A percentile compares a stretch with the other conserved stretches of the same genome.
Evolutionary conservation across 768 basidiomycete genomes (phyloP).

Genomic region (Xanthoconium purpureum): DNA sequence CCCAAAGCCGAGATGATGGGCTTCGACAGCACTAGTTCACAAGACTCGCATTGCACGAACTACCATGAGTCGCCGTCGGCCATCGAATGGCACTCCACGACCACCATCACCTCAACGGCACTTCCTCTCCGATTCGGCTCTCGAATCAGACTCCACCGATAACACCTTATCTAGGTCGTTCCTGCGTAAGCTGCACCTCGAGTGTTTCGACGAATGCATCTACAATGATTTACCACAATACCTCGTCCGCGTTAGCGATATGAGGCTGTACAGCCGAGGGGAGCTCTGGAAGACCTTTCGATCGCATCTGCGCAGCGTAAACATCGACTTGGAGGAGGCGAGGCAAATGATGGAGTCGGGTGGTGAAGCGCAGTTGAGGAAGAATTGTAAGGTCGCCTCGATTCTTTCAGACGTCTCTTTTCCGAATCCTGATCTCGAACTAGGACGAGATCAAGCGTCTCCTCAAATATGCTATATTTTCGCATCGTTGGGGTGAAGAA

Average conservation of each 20-base stretch:
- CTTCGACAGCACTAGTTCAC: not conserved
- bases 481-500: conserved; percentile 18
- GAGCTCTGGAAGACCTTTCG: conserved; percentile 9
- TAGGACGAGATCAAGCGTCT: conserved; percentile 2
- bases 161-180: not conserved
- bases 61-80: not conserved
- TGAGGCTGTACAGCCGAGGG: conserved; percentile 4
- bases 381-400: not conserved
- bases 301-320: not conserved
- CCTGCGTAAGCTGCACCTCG: not conserved
- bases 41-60: not conserved
- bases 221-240: conserved; percentile 16
- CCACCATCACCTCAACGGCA: not conserved
- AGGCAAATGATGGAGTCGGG: not conserved
- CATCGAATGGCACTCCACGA: not conserved
- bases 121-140: not conserved
- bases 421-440: not conserved
- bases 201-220: conserved; percentile 5
- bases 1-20: too few species aligned
- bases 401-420: not conserved
- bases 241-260: conserved; percentile 13
- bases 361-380: not conserved
- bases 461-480: conserved; percentile 17
- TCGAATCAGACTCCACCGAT: not conserved
- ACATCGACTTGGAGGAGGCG: not conserved